Conservation (phyloP, 1,284 basidiomycete species). For the Sanghuangporus sanghuang region DNA sequence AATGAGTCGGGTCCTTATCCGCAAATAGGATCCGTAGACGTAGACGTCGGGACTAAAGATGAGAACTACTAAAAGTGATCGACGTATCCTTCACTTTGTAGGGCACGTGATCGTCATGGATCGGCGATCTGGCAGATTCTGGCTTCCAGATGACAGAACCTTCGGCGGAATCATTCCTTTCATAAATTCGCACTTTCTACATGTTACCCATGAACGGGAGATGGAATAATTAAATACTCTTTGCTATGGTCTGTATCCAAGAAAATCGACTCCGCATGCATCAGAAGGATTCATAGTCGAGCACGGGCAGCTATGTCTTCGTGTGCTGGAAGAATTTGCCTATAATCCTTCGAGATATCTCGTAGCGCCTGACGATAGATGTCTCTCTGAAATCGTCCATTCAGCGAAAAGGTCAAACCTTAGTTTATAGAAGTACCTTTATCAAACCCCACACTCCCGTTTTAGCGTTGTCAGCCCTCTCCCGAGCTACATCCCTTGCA, state of each 20-base stretch:
- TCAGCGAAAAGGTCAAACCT: not conserved
- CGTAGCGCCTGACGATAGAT: constrained; percentile 9
- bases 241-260: not conserved
- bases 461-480: constrained; percentile 32
- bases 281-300: not conserved
- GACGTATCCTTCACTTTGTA: not conserved
- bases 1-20: too few species aligned
- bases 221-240: not conserved
- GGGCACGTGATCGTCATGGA: not conserved
- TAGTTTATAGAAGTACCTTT: constrained; percentile 31
- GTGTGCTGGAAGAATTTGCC: constrained; percentile 7
- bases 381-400: not conserved
- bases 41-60: not conserved
- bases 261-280: not conserved
- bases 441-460: constrained; percentile 42
- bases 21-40: not conserved
- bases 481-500: constrained; percentile 31
- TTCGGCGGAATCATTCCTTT: not conserved
- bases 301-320: constrained; percentile 6
- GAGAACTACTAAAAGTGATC: not conserved
- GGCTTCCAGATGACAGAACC: not conserved
- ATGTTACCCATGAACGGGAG: not conserved
- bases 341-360: constrained; percentile 14
- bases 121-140: not conserved
- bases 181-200: not conserved